phyloP scores from a whole-genome alignment of 805 yeast species.

The Priceomyces haplophilus region DNA sequence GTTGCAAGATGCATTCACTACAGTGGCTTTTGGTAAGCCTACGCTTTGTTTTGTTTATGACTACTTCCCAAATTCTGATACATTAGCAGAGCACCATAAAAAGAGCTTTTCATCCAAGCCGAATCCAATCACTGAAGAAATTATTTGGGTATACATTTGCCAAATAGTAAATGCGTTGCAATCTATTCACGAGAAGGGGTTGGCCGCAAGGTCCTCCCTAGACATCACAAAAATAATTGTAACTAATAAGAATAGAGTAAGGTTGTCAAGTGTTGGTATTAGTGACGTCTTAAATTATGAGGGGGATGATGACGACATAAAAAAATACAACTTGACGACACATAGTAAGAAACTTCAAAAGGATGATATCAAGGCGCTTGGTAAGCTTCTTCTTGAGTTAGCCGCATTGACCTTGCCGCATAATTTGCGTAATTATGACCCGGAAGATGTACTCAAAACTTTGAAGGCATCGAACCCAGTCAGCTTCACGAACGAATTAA shows the following conservation, averaged over 20 bases:
- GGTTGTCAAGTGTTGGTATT: slow-evolving; percentile 69
- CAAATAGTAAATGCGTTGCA: slow-evolving; percentile 71
- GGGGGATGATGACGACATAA: slow-evolving; percentile 21
- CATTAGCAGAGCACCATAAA: slow-evolving; percentile 67
- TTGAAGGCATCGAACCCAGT: slow-evolving; percentile 14
- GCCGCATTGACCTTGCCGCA: slow-evolving; percentile 39
- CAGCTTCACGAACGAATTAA: slow-evolving; percentile 43
- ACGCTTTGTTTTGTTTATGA: slow-evolving; percentile 80
- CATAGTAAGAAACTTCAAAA: slow-evolving; percentile 36
- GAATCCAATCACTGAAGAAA: slow-evolving; percentile 57
- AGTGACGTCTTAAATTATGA: slow-evolving; percentile 58
- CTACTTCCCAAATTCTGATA: slow-evolving; percentile 72
- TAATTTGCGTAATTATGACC: slow-evolving; percentile 15
- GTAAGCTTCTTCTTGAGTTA: slow-evolving; percentile 56
- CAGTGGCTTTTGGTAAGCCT: slow-evolving; percentile 78
- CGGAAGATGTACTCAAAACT: slow-evolving; percentile 11
- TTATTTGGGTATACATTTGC: slow-evolving; percentile 71
- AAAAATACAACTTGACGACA: slow-evolving; percentile 12
- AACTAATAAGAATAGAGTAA: slow-evolving; percentile 67
- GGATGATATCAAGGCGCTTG: slow-evolving; percentile 59
- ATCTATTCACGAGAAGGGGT: slow-evolving; percentile 60
- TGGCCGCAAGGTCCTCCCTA: slow-evolving; percentile 59
- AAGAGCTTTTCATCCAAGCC: slow-evolving; percentile 38
- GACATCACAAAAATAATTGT: slow-evolving; percentile 69
- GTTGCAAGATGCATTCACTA: slow-evolving; percentile 79